phyloP scores from a whole-genome alignment of 768 basidiomycete species.

The Serendipita indica region DNA sequence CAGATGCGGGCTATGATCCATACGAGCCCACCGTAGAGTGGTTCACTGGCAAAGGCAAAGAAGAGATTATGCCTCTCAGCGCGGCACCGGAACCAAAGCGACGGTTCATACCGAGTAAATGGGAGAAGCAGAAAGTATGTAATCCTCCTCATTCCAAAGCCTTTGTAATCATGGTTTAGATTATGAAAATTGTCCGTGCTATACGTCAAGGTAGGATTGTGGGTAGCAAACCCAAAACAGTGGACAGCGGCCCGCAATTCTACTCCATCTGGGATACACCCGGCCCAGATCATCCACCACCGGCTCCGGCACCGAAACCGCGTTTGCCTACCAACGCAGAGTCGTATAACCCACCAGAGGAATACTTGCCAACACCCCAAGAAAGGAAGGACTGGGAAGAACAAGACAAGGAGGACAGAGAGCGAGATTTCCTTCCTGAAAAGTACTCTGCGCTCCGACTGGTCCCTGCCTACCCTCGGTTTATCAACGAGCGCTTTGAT shows the following conservation, averaged over 20 bases:
- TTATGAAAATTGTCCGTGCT: conserved; percentile 99
- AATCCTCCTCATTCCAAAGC: no score
- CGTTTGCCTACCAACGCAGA: conserved; percentile 84
- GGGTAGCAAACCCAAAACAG: conserved; percentile 73
- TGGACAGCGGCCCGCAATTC: conserved; percentile 46
- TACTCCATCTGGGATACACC: conserved; percentile 81
- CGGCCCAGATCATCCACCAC: conserved; percentile 53
- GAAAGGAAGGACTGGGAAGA: conserved; percentile 75
- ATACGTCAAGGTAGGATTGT: conserved; percentile 92
- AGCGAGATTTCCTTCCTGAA: conserved; percentile 75
- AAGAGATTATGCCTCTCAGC: conserved; percentile 86
- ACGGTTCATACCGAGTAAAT: conserved; percentile 93
- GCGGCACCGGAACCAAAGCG: conserved; percentile 90
- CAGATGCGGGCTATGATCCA: conserved; percentile 78
- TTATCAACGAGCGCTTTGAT: conserved; percentile 87
- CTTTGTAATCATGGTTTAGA: conserved; percentile 33
- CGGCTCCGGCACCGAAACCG: conserved; percentile 84
- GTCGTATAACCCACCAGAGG: conserved; percentile 96
- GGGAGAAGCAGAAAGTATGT: conserved; percentile 95
- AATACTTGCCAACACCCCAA: conserved; percentile 76
- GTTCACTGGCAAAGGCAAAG: conserved; percentile 93
- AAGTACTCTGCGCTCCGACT: conserved; percentile 74
- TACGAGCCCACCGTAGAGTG: conserved; percentile 91
- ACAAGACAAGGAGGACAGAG: conserved; percentile 75
- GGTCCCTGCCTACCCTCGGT: conserved; percentile 81